Percentiles rank a stretch among this genome's conserved stretches.
These are phyloP conservation scores for Elsinoe australis DNA, from an alignment of 2,329 filamentous ascomycete genomes.

Conservation along the genomic window DNA sequence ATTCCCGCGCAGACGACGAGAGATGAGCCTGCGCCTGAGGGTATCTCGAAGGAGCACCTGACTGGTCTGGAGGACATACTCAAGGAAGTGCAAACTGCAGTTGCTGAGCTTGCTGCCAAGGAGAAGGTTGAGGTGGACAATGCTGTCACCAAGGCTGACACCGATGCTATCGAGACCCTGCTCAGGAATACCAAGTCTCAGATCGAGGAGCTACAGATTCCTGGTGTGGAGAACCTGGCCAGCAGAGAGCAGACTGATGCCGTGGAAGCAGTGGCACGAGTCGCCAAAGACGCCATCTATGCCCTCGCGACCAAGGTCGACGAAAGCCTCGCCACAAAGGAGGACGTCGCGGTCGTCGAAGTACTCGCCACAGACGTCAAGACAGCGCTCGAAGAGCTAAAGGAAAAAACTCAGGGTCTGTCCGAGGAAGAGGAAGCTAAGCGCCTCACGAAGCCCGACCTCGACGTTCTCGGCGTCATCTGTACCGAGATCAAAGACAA, in stretches of 20 bases:
- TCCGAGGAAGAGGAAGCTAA: slow-evolving; percentile 36
- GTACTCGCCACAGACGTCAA: slow-evolving; percentile 71
- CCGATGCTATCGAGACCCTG: slow-evolving; percentile 82
- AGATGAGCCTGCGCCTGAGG: slow-evolving; percentile 29
- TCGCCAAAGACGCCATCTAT: slow-evolving; percentile 66
- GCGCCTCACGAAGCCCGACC: slow-evolving; percentile 65
- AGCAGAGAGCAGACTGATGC: slow-evolving; percentile 53
- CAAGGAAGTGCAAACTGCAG: slow-evolving; percentile 52
- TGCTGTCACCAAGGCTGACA: slow-evolving; percentile 68
- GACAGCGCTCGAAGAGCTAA: slow-evolving; percentile 62
- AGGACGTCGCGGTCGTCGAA: slow-evolving; percentile 71
- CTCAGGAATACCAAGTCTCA: slow-evolving; percentile 82
- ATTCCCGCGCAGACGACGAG: slow-evolving; percentile 38
- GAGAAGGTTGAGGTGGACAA: slow-evolving; percentile 39
- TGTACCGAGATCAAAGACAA: slow-evolving; percentile 78
- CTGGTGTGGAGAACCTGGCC: slow-evolving; percentile 61
- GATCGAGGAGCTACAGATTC: slow-evolving; percentile 66
- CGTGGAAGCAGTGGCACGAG: slow-evolving; percentile 61
- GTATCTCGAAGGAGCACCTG: slow-evolving; percentile 47
- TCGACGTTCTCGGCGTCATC: slow-evolving; percentile 70
- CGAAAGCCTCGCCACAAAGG: slow-evolving; percentile 61
- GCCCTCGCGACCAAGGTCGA: slow-evolving; percentile 61
- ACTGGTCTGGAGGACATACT: slow-evolving; percentile 38
- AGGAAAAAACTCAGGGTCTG: slow-evolving; percentile 25
- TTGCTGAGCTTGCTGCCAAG: slow-evolving; percentile 46